These are phyloP conservation scores for Inonotus obliquus DNA, from an alignment of 1,284 basidiomycete genomes.

Conservation along the genomic window DNA sequence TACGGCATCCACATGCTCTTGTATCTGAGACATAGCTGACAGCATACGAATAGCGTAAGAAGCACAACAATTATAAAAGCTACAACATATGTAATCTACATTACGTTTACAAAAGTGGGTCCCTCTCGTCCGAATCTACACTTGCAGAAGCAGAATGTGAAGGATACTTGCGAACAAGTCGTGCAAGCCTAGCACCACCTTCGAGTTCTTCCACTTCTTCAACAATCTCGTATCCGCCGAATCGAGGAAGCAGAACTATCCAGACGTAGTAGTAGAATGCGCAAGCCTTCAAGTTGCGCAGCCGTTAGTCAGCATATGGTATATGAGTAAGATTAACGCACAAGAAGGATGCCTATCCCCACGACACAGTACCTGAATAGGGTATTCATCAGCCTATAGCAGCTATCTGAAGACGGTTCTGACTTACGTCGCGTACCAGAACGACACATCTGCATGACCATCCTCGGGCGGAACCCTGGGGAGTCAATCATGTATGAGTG, in stretches of 20 bases:
- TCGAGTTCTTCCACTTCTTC: slow-evolving; percentile 26
- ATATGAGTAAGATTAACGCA: not conserved
- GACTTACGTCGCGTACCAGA: slow-evolving; percentile 33
- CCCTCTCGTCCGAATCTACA: not conserved
- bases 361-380: slow-evolving; percentile 25
- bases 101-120: not conserved
- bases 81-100: not conserved
- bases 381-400: too few species aligned
- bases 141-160: not conserved
- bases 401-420: not conserved
- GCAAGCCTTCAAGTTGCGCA: slow-evolving; percentile 20
- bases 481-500: too few species aligned
- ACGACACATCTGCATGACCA: slow-evolving; percentile 28
- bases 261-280: slow-evolving; percentile 33
- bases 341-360: slow-evolving; percentile 25
- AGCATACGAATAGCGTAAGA: not conserved
- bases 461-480: slow-evolving; percentile 32
- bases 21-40: too few species aligned
- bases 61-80: not conserved
- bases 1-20: too few species aligned
- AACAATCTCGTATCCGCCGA: slow-evolving; percentile 29
- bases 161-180: slow-evolving; percentile 22
- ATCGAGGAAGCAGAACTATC: slow-evolving; percentile 29
- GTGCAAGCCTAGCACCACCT: slow-evolving; percentile 27
- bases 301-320: not conserved